Evolutionary conservation across 257 asterid genomes (phyloP), one percentile per base, ranked within the genome.

Genomic region (Plantago elongata): DNA sequence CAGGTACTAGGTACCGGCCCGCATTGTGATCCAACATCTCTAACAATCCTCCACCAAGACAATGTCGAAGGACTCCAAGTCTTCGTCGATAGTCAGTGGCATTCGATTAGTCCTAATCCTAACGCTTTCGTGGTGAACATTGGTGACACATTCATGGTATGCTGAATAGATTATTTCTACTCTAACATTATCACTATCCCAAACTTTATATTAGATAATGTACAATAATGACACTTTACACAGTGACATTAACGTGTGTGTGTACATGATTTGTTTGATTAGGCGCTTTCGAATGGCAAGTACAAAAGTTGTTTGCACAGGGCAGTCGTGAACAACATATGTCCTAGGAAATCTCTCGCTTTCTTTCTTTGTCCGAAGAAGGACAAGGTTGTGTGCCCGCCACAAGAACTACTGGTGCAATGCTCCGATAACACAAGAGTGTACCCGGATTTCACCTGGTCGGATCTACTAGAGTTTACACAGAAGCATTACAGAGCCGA

Each of bases 11-110:
- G 59, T 14, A 54, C 59, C 0, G 59, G 59, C 7, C 59, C 59
- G 3, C 59, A 54, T 54, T 54, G 59, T 27, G 59, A 54, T 54
- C 59, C 59, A 54, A 54, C 59, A 5, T 54, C 59, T 1, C 59
- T 54, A 18, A 54, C 59, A 6, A 54, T 54, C 59, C 59, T 54
- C 40, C 59, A 54, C 59, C 59, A 54, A 54, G 59, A 54, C 59
- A 54, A 54, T 8, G 43, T 54, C 4, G 59, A 54, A 9, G 59
- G 59, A 27, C 59, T 54, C 13, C 59, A 54, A 54, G 59, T 54
- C 38, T 54, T 54, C 40, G 34, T 12, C 42, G 59, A 54, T 27
- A 54, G 27, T 13, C 59, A 54, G 16, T 54, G 59, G 59, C 43
- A 37, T 27, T 27, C 42, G 0, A 29, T 54, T 22, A 54, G 42